Conservation (phyloP, 306 rosid species). For the Cucumis hystrix region DNA sequence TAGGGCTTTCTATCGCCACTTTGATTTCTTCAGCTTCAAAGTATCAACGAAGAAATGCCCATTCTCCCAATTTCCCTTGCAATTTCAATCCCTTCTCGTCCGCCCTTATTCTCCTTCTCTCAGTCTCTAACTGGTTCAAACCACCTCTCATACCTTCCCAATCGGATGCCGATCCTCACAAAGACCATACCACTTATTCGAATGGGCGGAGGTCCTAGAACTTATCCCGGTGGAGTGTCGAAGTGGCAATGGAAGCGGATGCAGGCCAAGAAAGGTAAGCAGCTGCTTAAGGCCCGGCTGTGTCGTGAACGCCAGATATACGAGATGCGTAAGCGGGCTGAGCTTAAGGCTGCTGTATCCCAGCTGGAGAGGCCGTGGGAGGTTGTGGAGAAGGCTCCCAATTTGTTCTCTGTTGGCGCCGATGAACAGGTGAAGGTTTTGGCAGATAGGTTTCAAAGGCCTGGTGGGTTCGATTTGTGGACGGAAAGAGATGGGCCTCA, state of each 20-base stretch:
- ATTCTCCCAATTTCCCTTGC: conserved; percentile 13
- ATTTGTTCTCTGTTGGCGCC: conserved; percentile 54
- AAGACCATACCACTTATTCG: conserved; percentile 36
- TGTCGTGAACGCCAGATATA: conserved; percentile 79
- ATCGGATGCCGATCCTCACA: conserved; percentile 10
- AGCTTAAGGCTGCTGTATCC: conserved; percentile 73
- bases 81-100: neutral
- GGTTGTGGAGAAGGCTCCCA: conserved; percentile 58
- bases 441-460: conserved; percentile 80
- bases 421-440: conserved; percentile 88
- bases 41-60: neutral
- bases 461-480: conserved; percentile 91
- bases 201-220: conserved; percentile 98
- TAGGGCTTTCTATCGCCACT: neutral
- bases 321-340: conserved; percentile 96
- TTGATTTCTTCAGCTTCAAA: neutral
- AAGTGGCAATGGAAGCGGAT: conserved; percentile 98
- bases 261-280: conserved; percentile 83
- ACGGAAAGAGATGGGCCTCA: conserved; percentile 70
- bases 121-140: conserved; percentile 17
- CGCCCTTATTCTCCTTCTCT: conserved; percentile 27
- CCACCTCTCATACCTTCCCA: conserved; percentile 13
- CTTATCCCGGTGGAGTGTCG: conserved; percentile 83
- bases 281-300: conserved; percentile 74
- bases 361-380: conserved; percentile 97